Base-by-base conservation (phyloP, 495 filamentous ascomycete species). In the Penicillium canescens region DNA sequence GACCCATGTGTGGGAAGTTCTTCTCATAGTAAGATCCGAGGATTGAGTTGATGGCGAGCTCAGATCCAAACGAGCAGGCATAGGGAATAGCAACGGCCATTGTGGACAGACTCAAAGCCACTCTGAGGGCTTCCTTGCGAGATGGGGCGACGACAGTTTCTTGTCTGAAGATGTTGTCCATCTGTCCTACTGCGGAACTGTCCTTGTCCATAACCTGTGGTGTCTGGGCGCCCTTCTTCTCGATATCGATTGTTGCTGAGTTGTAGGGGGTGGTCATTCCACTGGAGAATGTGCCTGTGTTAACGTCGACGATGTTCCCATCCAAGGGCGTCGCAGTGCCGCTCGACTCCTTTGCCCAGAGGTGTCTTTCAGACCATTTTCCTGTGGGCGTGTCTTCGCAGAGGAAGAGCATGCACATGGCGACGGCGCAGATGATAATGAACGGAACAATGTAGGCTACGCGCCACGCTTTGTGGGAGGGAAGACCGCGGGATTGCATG, bases 381-480 rank as follows among this genome's bases (percentile, higher is more conserved):
- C 91, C 91, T 2, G 82, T 89, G 0, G 92, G 92, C 0, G 88
- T 93, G 67, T 96, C 92, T n/a, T 86, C 82, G 65, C 89, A 93
- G 5, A 88, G 64, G 55, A 90, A 57, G 9, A 96, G 66, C 77
- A 96, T 86, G 7, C 68, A 68, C 39, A 92, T 36, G n/a, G 88
- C 88, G 16, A 80, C 75, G 16, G 65, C 50, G 12, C 84, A 77
- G 57, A 93, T 88, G 50, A 92, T 79, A 60, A 93, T 81, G 55
- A 94, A 87, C 2, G 92, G 92, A 16, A 95, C 85, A 46, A 96
- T 69, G 64, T 94, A 96, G 45, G 88, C 78, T 2, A 96, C 82
- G 26, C 92, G 83, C 92, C 92, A 96, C 7, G 92, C 89, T 20
- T 84, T 75, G 54, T 89, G 83, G 11, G 82, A 65, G 1, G 78